Conservation (phyloP, 768 basidiomycete species). For the Holtermannia corniformis region DNA sequence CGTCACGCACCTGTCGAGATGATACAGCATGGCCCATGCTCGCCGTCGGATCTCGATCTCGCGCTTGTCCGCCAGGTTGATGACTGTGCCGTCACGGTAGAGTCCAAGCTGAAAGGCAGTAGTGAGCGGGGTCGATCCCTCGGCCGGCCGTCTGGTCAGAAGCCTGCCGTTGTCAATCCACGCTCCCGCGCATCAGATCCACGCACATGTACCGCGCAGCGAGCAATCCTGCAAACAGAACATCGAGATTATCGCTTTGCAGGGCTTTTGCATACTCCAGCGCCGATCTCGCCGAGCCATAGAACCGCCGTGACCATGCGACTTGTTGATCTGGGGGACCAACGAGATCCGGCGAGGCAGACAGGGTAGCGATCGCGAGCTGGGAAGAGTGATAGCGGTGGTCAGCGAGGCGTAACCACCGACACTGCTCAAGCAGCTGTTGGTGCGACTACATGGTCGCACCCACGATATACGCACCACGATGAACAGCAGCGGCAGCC, state of each 20-base stretch:
- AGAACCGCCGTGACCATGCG: constrained; percentile 40
- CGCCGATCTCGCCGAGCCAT: constrained; percentile 36
- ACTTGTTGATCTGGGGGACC: constrained; percentile 32
- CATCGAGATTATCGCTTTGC: constrained; percentile 42
- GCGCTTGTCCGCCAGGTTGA: constrained; percentile 39
- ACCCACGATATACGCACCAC: constrained; percentile 25
- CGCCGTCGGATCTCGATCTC: constrained; percentile 41
- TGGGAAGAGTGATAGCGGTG: no score
- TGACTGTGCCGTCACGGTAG: constrained; percentile 40
- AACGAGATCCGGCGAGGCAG: constrained; percentile 37
- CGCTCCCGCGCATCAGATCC: background rate
- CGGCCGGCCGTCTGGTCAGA: constrained; percentile 40
- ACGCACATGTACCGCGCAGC: constrained; percentile 42
- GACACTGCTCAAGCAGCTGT: background rate
- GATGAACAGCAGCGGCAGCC: constrained; percentile 42
- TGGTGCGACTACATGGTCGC: background rate
- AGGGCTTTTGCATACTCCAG: constrained; percentile 41
- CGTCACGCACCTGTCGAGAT: constrained; percentile 34
- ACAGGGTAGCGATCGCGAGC: constrained; percentile 41
- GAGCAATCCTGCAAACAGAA: constrained; percentile 40
- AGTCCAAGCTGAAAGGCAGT: constrained; percentile 43
- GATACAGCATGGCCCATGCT: constrained; percentile 41
- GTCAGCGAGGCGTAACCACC: background rate
- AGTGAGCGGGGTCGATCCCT: constrained; percentile 42
- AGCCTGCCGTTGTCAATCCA: constrained; percentile 28